phyloP scores from a whole-genome alignment of 768 basidiomycete species.

The Phlebiopsis gigantea region DNA sequence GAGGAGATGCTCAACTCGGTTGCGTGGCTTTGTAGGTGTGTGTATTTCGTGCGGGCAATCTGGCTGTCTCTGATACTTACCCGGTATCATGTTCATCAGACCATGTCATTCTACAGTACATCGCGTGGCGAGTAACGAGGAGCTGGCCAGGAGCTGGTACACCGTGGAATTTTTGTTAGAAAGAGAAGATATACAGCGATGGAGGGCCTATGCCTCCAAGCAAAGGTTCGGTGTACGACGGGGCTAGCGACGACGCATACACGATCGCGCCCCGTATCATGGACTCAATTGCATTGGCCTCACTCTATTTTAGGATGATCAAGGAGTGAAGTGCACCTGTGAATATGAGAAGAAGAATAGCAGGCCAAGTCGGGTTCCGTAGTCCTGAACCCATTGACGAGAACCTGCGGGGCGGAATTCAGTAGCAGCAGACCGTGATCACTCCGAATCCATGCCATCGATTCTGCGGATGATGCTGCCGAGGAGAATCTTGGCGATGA shows the following conservation, averaged over 20 bases:
- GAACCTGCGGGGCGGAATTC: too few relatives aligned
- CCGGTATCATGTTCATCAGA: constrained; percentile 25
- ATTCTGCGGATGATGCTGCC: constrained; percentile 61
- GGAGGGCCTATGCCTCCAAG: constrained; percentile 49
- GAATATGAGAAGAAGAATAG: too few relatives aligned
- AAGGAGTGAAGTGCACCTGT: too few relatives aligned
- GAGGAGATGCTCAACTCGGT: constrained; percentile 49
- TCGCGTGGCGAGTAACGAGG: constrained; percentile 43
- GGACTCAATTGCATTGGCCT: too few relatives aligned
- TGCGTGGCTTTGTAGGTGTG: constrained; percentile 51
- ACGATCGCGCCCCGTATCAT: too few relatives aligned
- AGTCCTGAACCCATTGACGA: too few relatives aligned
- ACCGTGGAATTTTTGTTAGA: constrained; percentile 45
- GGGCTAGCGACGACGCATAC: constrained; percentile 15
- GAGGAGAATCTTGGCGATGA: constrained; percentile 55
- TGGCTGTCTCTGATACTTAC: too few relatives aligned
- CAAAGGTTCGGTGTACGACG: constrained; percentile 24
- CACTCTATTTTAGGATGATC: too few relatives aligned
- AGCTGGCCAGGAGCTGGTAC: constrained; percentile 44
- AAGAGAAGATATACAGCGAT: constrained; percentile 51
- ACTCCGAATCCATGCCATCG: too few relatives aligned
- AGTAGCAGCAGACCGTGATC: too few relatives aligned
- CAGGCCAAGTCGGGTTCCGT: too few relatives aligned
- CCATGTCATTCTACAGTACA: constrained; percentile 52
- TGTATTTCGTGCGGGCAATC: not conserved